Base-by-base conservation (phyloP, 768 basidiomycete genomes). In the Leccinum subtestaceum region DNA sequence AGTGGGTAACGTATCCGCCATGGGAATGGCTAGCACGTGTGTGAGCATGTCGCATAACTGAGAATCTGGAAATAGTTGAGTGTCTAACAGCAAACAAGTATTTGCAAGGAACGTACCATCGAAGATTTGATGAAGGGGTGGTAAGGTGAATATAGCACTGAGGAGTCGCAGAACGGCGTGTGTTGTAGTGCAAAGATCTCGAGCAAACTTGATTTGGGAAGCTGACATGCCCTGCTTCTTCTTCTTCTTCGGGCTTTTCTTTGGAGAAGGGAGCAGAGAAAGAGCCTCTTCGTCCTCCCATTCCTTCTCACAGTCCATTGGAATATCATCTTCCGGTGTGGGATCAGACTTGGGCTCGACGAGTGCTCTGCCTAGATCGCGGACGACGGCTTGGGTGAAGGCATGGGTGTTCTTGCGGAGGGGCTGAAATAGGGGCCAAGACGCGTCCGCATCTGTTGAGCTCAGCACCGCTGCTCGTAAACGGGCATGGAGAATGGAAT, bases 131-230 rank as follows among this genome's bases (percentile, higher is more conserved):
- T 79, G 80, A 21, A 89, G 66, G 0, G 84, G 80, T 31, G 88
- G 84, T 40, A 84, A 64, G 1, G 85, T 81, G 60, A 91, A 84
- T 9, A 87, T 66, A 13, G 84, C 74, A 6, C 79, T 76, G 19
- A 93, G 81, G 11, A 91, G 70, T 60, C 83, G 86, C 59, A 93
- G 78, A 15, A 84, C 89, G 2, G 85, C 81, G 66, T 91, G 90
- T 38, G 80, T 83, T 4, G 84, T 84, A 2, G 86, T 88, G 70
- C 85, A 90, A 19, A 93, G 75, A 71, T 94, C 92, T 23, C 92
- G 80, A 6, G 90, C 90, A 65, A 85, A 83, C 66, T 88, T 92
- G 54, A 86, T 86, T 70, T 91, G 87, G 59, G 88, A 86, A 47
- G 84, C 92, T 0, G 82, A 83, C 83, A 91, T 84, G 5, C 92